These are phyloP conservation scores for Candida krabiensis DNA, from an alignment of 805 yeast genomes.

Conservation along the genomic window DNA sequence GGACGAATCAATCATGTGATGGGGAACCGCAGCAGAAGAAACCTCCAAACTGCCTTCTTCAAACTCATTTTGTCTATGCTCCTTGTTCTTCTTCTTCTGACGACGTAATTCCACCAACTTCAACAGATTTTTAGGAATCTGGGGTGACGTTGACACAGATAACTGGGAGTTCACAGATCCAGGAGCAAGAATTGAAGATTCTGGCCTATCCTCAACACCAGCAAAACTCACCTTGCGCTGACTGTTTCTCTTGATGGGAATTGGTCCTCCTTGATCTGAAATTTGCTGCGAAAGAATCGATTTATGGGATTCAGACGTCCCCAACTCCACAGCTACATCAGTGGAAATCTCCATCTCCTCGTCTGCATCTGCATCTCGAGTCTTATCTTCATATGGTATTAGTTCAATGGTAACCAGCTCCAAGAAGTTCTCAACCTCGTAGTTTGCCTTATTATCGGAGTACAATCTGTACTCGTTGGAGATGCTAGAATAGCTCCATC, in stretches of 20 bases:
- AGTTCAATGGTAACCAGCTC: slow-evolving; percentile 66
- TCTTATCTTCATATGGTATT: slow-evolving; percentile 37
- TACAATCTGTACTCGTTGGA: slow-evolving; percentile 82
- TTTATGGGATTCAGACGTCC: not conserved
- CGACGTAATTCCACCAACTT: slow-evolving; percentile 52
- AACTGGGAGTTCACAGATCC: slow-evolving; percentile 37
- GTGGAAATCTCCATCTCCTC: slow-evolving; percentile 9
- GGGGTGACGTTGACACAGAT: slow-evolving; percentile 64
- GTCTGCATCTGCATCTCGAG: slow-evolving; percentile 6
- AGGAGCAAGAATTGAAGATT: slow-evolving; percentile 2
- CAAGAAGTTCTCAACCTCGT: slow-evolving; percentile 77
- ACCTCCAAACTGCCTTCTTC: slow-evolving; percentile 8
- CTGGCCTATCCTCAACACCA: not conserved
- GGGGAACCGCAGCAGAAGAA: slow-evolving; percentile 17
- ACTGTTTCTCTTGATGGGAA: not conserved
- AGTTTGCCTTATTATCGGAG: slow-evolving; percentile 67
- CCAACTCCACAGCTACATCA: slow-evolving; percentile 4
- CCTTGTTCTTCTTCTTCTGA: slow-evolving; percentile 35
- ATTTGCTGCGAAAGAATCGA: slow-evolving; percentile 1
- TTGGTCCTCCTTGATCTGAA: not conserved
- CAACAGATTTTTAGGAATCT: slow-evolving; percentile 61
- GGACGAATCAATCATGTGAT: too few species aligned
- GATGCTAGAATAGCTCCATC: slow-evolving; percentile 85
- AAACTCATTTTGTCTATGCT: slow-evolving; percentile 13
- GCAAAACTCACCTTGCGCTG: slow-evolving; percentile 9